Conservation (phyloP, 495 filamentous ascomycete species). For the Daldinia childiae region DNA sequence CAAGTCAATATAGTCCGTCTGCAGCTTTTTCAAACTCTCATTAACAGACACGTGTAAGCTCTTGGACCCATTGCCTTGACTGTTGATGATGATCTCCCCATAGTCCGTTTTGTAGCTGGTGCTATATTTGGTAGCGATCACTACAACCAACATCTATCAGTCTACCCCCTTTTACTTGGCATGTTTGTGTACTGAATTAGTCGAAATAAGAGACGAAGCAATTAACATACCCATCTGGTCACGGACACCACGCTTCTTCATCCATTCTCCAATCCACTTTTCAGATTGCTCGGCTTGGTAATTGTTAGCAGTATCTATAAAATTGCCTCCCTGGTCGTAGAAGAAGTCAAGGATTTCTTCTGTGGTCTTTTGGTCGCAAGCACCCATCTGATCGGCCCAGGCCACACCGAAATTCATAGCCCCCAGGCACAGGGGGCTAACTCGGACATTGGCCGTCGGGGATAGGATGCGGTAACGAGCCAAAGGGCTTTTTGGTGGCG, state of each 20-base stretch:
- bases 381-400: slow-evolving; percentile 64
- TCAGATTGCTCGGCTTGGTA: slow-evolving; percentile 79
- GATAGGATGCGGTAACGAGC: slow-evolving; percentile 68
- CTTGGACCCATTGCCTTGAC: slow-evolving; percentile 67
- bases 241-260: slow-evolving; percentile 57
- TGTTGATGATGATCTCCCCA: slow-evolving; percentile 65
- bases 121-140: slow-evolving; percentile 79
- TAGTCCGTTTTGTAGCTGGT: slow-evolving; percentile 52
- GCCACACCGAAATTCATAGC: slow-evolving; percentile 70
- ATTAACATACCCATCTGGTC: slow-evolving; percentile 51
- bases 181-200: background rate
- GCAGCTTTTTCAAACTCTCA: slow-evolving; percentile 65
- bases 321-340: slow-evolving; percentile 74
- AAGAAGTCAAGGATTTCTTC: slow-evolving; percentile 74
- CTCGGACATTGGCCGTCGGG: slow-evolving; percentile 65
- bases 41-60: slow-evolving; percentile 63
- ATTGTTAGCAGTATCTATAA: slow-evolving; percentile 78
- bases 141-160: slow-evolving; percentile 38
- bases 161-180: too few species aligned
- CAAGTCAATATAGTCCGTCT: slow-evolving; percentile 73
- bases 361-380: slow-evolving; percentile 67
- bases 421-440: slow-evolving; percentile 70
- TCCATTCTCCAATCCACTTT: slow-evolving; percentile 80
- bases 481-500: slow-evolving; percentile 59
- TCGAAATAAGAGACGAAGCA: background rate